Base-by-base conservation (phyloP, 2,329 filamentous ascomycete genomes). In the Neonectria neomacrospora region DNA sequence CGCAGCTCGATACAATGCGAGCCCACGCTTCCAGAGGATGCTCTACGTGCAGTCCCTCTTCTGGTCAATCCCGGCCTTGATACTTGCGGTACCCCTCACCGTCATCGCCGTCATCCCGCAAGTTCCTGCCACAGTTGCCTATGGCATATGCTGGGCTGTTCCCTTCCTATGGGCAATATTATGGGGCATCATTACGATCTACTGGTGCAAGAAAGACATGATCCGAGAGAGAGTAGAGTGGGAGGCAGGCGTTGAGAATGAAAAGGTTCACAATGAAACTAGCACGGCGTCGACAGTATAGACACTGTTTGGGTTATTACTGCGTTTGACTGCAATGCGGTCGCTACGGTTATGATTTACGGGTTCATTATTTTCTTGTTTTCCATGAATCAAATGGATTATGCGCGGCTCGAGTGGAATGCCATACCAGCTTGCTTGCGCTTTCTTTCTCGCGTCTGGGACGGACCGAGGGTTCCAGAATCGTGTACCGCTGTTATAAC, bases 21-120 rank as follows among this genome's bases (percentile, higher is more conserved):
- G 78, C 63, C 78, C 79, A 9, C 75, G 79, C 5, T 82, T 82
- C 64, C 75, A 75, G 34, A 72, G 76, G 32, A 81, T 82, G 79
- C 71, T 82, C 9, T 73, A 77, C 62, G 68, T 75, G 10, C 76
- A 79, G 58, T 80, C 77, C 18, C 73, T 79, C 52, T 82, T 81
- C 69, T 82, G 80, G 80, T 74, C 77, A 5, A 72, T 81, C 12
- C 76, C 79, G 4, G 74, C 77, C 2, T 62, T 82, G 8, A 39
- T 80, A 7, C 67, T 81, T 16, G 80, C 80, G 6, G 63, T 73
- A 12, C 70, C 71, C 7, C 72, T 80, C 37, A 81, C 80, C 5
- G 71, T 79, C 23, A 69, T 79, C 16, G 76, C 77, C 14, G 73
- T 79, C 26, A 71, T 78, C 5, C 75, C 73, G 8, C 62, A 64